Evolutionary conservation across 768 basidiomycete species (phyloP), one percentile per base, ranked within the genome.

Genomic region (Amanita thiersii): DNA sequence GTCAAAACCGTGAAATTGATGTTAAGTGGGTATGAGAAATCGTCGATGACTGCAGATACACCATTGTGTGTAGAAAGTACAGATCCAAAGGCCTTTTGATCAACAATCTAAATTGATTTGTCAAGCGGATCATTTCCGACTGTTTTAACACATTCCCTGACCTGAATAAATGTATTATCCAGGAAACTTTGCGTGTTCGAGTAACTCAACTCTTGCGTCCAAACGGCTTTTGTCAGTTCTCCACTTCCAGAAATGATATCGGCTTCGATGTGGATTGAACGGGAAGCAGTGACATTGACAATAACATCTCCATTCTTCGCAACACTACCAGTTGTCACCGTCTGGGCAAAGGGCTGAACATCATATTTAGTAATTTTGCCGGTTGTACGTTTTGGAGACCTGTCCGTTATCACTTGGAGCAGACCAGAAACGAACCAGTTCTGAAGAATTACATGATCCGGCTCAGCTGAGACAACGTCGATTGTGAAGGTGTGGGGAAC

Each of bases 401-500:
- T 56, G 53, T 86, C 81, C 1, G 75, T 77, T 45, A 80, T 58
- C 35, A 85, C 78, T 55, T 88, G 84, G 4, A 89, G 57, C 3
- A 65, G 49, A 1, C 82, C 86, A 3, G 83, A 85, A 19, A 87
- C 75, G 52, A 75, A 84, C 87, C 86, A 89, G 53, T 86, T 87
- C 47, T 73, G 68, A 38, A 81, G 70, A 51, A 82, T 75, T n/a
- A 66, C 60, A 44, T 80, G 81, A 50, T 80, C 67, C 5, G 50
- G 47, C 56, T 89, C 81, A 12, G 79, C 77, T 3, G 86, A 86
- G 15, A 68, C 73, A 31, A 88, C 79, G 53, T 89, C 79, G 30
- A 90, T 65, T 38, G 78, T 73, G 53, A 89, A 70, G 37, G 65
- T 77, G 55, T 88, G 87, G 18, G 77, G 64, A 11, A 72, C 55